Evolutionary conservation across 1,284 basidiomycete species (phyloP).

Genomic region (Pseudozyma hubeiensis): DNA sequence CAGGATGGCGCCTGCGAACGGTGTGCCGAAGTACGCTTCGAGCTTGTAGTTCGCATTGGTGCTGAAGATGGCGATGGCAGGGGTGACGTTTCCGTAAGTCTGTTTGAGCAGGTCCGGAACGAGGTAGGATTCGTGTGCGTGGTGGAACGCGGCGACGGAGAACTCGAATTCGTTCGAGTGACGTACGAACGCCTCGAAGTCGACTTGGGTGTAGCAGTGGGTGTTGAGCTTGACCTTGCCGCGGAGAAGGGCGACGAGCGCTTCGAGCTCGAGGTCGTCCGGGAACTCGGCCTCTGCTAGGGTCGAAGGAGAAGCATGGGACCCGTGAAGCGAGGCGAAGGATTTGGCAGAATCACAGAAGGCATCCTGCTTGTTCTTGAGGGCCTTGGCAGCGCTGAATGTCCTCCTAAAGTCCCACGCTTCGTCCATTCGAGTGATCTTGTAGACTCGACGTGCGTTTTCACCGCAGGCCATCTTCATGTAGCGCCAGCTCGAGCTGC

Average conservation of each 20-base stretch:
- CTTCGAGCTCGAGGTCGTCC: slow-evolving; percentile 83
- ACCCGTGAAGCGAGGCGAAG: slow-evolving; percentile 28
- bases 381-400: slow-evolving; percentile 79
- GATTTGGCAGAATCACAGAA: slow-evolving; percentile 72
- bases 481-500: slow-evolving; percentile 57
- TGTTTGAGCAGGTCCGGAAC: slow-evolving; percentile 81
- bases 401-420: slow-evolving; percentile 74
- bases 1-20: slow-evolving; percentile 84
- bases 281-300: slow-evolving; percentile 76
- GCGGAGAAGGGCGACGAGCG: slow-evolving; percentile 85
- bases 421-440: slow-evolving; percentile 73
- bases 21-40: slow-evolving; percentile 84
- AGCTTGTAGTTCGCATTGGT: slow-evolving; percentile 82
- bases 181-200: slow-evolving; percentile 75
- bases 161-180: slow-evolving; percentile 87
- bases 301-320: slow-evolving; percentile 74
- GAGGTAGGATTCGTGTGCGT: slow-evolving; percentile 86
- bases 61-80: slow-evolving; percentile 81
- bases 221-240: slow-evolving; percentile 76
- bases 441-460: slow-evolving; percentile 72
- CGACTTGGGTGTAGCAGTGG: slow-evolving; percentile 73
- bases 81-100: slow-evolving; percentile 73
- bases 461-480: slow-evolving; percentile 71
- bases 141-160: slow-evolving; percentile 75
- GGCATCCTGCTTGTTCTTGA: slow-evolving; percentile 80